These are phyloP conservation scores for Obelidium mucronatum DNA, from an alignment of 192 early-diverging fungal species.

Conservation along the genomic window DNA sequence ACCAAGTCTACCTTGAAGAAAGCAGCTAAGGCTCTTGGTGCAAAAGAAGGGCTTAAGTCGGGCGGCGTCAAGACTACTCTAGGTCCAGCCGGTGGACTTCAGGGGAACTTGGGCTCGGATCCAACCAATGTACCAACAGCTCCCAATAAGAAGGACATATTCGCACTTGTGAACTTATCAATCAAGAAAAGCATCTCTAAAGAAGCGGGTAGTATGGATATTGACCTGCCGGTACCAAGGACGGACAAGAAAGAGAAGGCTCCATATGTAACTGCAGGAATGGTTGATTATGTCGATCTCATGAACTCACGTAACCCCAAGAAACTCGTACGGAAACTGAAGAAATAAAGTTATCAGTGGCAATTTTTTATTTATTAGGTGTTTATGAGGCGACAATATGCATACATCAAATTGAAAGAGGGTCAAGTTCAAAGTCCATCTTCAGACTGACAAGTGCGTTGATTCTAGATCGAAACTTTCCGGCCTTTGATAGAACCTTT, in stretches of 20 bases:
- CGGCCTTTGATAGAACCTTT: too few relatives aligned
- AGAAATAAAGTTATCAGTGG: too few relatives aligned
- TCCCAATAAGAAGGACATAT: background rate
- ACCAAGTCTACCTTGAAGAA: constrained; percentile 20
- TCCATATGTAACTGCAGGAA: constrained; percentile 6
- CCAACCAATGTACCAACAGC: background rate
- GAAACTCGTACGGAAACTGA: constrained; percentile 16
- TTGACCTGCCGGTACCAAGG: background rate
- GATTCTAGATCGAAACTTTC: too few relatives aligned
- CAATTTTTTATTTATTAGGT: too few relatives aligned
- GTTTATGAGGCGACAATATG: too few relatives aligned
- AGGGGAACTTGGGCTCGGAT: background rate
- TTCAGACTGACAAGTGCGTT: too few relatives aligned
- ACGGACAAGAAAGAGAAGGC: background rate
- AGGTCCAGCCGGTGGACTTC: constrained; percentile 2
- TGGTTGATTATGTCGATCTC: constrained; percentile 24
- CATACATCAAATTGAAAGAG: too few relatives aligned
- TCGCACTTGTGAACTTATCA: background rate
- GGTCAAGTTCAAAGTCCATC: too few relatives aligned
- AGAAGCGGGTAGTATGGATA: constrained; percentile 9
- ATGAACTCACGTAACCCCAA: constrained; percentile 30
- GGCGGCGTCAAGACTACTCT: constrained; percentile 16
- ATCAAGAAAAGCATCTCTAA: background rate
- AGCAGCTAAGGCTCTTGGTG: constrained; percentile 16
- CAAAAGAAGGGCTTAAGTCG: background rate